Percentiles rank a stretch among this genome's conserved stretches.
These are phyloP conservation scores for Nematocida sp. DNA, from an alignment of 371 early-diverging fungal species.

Conservation along the genomic window DNA sequence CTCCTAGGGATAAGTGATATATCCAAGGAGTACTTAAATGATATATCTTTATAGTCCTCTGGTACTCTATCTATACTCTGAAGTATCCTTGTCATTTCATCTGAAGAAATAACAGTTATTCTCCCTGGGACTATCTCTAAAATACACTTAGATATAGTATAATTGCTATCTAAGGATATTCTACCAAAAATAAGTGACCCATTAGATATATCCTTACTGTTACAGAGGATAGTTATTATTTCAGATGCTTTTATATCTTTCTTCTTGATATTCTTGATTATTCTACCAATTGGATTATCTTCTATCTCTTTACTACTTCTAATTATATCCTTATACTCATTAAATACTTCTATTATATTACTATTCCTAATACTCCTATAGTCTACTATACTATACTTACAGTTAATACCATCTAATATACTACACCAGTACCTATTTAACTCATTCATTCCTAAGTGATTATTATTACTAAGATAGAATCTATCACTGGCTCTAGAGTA, in stretches of 20 bases:
- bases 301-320: background rate
- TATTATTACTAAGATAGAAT: background rate
- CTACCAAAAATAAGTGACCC: constrained; percentile 11
- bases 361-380: background rate
- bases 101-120: background rate
- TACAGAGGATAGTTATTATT: constrained; percentile 10
- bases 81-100: background rate
- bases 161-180: background rate
- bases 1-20: no score
- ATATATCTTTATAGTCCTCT: background rate
- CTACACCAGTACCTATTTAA: constrained; percentile 17
- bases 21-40: no score
- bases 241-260: background rate
- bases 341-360: background rate
- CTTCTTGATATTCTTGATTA: background rate
- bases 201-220: constrained; percentile 31
- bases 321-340: background rate
- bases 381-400: background rate
- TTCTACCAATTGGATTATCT: constrained; percentile 30
- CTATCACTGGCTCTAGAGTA: background rate
- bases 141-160: background rate
- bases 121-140: background rate
- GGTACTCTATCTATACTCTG: background rate
- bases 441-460: background rate
- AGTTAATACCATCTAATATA: constrained; percentile 9